A percentile compares a stretch with the other conserved stretches of the same genome.
Conservation (phyloP, 106 monocot species). For the Dioscorea zingiberensis region DNA sequence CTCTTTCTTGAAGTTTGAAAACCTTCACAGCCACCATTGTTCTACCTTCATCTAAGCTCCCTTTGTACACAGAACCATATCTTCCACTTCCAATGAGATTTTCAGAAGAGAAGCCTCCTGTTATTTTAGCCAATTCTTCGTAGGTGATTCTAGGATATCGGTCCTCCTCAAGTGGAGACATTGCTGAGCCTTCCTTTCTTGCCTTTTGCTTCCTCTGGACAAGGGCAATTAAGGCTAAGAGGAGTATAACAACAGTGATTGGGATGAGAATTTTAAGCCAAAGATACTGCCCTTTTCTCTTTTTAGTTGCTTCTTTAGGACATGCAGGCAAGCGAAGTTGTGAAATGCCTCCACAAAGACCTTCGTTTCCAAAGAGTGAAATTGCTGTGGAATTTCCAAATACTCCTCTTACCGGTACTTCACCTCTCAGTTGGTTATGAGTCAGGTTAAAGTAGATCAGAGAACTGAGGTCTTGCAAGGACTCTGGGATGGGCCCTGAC, state of each 20-base stretch:
- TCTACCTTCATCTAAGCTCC: neutral
- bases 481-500: constrained; percentile 2
- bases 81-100: neutral
- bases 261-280: too few species aligned
- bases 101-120: neutral
- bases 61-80: constrained; percentile 6
- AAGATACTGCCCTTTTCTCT: neutral
- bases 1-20: constrained; percentile 3
- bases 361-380: constrained; percentile 4
- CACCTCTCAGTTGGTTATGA: too few species aligned
- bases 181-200: neutral
- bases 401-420: too few species aligned
- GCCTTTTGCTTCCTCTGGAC: too few species aligned
- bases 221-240: too few species aligned
- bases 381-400: neutral
- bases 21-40: constrained; percentile 4
- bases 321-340: constrained; percentile 6
- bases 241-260: too few species aligned
- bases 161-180: neutral
- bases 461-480: neutral
- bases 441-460: neutral
- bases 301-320: neutral
- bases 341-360: constrained; percentile 12
- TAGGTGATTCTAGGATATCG: neutral
- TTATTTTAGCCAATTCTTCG: neutral